phyloP scores from a whole-genome alignment of 805 yeast genomes.

The Teunomyces gatunensis region DNA sequence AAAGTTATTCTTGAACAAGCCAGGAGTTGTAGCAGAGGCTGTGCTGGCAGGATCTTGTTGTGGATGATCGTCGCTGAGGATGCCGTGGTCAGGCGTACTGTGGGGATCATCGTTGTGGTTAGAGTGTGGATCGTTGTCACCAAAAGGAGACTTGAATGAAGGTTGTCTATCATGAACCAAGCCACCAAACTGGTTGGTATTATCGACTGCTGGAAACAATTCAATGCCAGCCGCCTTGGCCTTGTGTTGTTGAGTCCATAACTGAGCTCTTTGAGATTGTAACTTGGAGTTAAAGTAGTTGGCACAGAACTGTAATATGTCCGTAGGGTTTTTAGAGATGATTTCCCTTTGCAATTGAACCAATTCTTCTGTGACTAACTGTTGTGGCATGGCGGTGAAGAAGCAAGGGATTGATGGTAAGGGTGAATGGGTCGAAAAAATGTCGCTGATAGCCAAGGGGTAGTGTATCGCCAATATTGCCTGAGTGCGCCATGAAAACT shows the following conservation, averaged over 20 bases:
- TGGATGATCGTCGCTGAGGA: slow-evolving; percentile 1
- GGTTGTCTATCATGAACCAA: slow-evolving; percentile 38
- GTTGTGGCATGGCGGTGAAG: slow-evolving; percentile 11
- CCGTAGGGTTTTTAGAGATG: slow-evolving; percentile 54
- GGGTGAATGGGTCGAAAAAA: slow-evolving; percentile 2
- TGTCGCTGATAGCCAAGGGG: slow-evolving; percentile 1
- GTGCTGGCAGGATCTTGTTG: neutral
- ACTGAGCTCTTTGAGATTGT: slow-evolving; percentile 54
- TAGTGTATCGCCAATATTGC: neutral
- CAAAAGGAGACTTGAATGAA: slow-evolving; percentile 60
- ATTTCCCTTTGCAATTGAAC: slow-evolving; percentile 60
- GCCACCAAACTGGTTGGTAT: slow-evolving; percentile 29
- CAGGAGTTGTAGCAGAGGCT: slow-evolving; percentile 8
- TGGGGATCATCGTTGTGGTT: slow-evolving; percentile 26
- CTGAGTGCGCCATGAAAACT: neutral
- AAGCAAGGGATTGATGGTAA: neutral
- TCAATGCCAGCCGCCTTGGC: slow-evolving; percentile 52
- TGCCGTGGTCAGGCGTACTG: slow-evolving; percentile 2
- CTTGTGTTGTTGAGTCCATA: slow-evolving; percentile 49
- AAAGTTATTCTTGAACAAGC: slow-evolving; percentile 15
- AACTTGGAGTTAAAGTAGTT: slow-evolving; percentile 64
- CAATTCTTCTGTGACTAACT: slow-evolving; percentile 46
- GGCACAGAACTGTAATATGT: slow-evolving; percentile 72
- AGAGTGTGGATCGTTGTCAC: slow-evolving; percentile 63
- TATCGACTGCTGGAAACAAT: slow-evolving; percentile 40